Evolutionary conservation across 345 rosid genomes (phyloP).

Genomic region (Melaleuca alternifolia): DNA sequence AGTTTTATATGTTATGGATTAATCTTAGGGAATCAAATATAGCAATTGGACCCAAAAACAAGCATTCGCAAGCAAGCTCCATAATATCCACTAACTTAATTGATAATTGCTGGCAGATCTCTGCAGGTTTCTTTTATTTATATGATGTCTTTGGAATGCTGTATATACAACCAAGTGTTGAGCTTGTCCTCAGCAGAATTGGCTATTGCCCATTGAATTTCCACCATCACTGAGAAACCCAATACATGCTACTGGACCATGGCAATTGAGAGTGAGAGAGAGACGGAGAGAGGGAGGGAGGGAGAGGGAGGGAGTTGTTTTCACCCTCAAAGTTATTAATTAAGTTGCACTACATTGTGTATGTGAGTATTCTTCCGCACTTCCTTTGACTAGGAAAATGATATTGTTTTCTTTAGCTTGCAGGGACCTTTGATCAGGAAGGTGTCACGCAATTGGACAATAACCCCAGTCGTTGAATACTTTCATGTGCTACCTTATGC

Average conservation of each 20-base stretch:
- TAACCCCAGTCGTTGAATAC: constrained; percentile 30
- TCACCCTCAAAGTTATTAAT: neutral
- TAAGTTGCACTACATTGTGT: neutral
- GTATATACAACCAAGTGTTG: neutral
- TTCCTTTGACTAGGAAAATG: neutral
- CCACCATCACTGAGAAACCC: neutral
- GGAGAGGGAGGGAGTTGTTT: neutral
- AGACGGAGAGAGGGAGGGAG: neutral
- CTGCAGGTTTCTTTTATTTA: neutral
- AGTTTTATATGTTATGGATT: neutral
- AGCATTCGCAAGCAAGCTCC: neutral
- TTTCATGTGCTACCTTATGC: constrained; percentile 53
- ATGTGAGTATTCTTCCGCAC: neutral
- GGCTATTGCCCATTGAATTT: neutral
- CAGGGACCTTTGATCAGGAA: constrained; percentile 39
- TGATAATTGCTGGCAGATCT: neutral
- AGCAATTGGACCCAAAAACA: neutral
- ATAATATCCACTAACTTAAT: neutral
- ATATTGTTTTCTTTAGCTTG: constrained; percentile 25
- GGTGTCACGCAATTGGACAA: constrained; percentile 20
- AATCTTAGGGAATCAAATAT: neutral
- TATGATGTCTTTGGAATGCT: neutral
- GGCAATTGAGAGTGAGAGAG: neutral
- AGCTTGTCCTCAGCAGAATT: neutral
- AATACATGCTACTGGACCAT: neutral